Conservation (phyloP, 495 filamentous ascomycete genomes). For the Cladorrhinum samala region DNA sequence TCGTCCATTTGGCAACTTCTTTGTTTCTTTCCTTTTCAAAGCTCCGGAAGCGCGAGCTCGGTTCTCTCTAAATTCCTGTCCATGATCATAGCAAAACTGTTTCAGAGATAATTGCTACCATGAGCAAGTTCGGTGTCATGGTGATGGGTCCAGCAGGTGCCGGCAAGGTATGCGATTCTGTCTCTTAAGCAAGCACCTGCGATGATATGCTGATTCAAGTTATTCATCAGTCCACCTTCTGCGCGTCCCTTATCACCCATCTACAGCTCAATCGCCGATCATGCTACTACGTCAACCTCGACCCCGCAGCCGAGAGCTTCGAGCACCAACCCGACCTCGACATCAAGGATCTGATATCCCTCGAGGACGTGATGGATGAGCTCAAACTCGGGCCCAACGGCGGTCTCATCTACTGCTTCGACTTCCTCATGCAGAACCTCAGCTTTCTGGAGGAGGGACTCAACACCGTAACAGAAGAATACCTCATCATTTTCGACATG, state of each 20-base stretch:
- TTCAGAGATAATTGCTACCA: too few species aligned
- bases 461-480: slow-evolving; percentile 85
- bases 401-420: slow-evolving; percentile 96
- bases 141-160: slow-evolving; percentile 91
- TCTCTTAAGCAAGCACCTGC: neutral
- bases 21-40: too few species aligned
- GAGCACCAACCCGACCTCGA: slow-evolving; percentile 89
- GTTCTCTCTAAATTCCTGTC: too few species aligned
- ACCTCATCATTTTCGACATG: slow-evolving; percentile 96
- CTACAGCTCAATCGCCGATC: slow-evolving; percentile 82
- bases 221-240: slow-evolving; percentile 73
- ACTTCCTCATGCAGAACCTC: slow-evolving; percentile 90
- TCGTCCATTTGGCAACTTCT: too few species aligned
- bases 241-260: slow-evolving; percentile 85
- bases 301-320: slow-evolving; percentile 92
- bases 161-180: slow-evolving; percentile 57
- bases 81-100: too few species aligned
- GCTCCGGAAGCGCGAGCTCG: too few species aligned
- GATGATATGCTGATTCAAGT: slow-evolving; percentile 10
- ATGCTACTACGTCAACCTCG: slow-evolving; percentile 92
- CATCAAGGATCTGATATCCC: slow-evolving; percentile 91
- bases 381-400: slow-evolving; percentile 90
- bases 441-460: slow-evolving; percentile 87
- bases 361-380: slow-evolving; percentile 99
- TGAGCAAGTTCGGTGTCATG: slow-evolving; percentile 93